Evolutionary conservation across 768 basidiomycete genomes (phyloP).

Genomic region (Leccinum fibrillosum): DNA sequence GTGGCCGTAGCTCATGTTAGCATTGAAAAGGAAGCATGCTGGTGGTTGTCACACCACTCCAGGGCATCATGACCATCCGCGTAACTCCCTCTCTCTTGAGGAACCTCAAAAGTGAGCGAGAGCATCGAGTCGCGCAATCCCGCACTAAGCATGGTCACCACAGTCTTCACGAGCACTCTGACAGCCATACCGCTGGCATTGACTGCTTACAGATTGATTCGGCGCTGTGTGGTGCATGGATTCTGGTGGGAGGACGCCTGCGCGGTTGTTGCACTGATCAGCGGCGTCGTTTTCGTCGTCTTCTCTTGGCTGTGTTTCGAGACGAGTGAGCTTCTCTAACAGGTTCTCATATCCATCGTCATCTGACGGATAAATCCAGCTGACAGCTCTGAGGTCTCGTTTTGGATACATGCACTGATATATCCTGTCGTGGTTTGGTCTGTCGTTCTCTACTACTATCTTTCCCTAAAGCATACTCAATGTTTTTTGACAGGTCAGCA

Average conservation of each 20-base stretch:
- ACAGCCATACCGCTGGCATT: conserved; percentile 1
- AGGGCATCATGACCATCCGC: background rate
- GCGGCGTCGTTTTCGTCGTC: conserved; percentile 4
- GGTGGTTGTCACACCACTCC: background rate
- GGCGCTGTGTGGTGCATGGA: background rate
- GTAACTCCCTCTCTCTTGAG: conserved; percentile 1
- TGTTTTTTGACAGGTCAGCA: conserved; percentile 5
- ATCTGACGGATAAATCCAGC: conserved; percentile 1
- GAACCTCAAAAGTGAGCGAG: conserved; percentile 13
- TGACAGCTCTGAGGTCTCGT: conserved; percentile 1
- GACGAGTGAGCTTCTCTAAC: background rate
- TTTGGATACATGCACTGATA: conserved; percentile 9
- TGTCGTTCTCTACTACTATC: background rate
- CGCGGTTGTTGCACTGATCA: conserved; percentile 1
- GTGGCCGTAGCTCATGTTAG: background rate
- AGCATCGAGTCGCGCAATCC: background rate
- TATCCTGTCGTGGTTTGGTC: conserved; percentile 14
- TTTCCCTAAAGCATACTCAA: background rate
- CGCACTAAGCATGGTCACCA: background rate
- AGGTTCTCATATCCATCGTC: background rate
- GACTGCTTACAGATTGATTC: background rate
- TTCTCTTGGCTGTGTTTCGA: conserved; percentile 9
- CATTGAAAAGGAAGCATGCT: background rate
- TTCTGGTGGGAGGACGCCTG: conserved; percentile 23
- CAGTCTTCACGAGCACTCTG: conserved; percentile 12